Percentiles rank a stretch among this genome's conserved stretches.
These are phyloP conservation scores for Basidioascus undulatus DNA, from an alignment of 768 basidiomycete species.

Conservation along the genomic window DNA sequence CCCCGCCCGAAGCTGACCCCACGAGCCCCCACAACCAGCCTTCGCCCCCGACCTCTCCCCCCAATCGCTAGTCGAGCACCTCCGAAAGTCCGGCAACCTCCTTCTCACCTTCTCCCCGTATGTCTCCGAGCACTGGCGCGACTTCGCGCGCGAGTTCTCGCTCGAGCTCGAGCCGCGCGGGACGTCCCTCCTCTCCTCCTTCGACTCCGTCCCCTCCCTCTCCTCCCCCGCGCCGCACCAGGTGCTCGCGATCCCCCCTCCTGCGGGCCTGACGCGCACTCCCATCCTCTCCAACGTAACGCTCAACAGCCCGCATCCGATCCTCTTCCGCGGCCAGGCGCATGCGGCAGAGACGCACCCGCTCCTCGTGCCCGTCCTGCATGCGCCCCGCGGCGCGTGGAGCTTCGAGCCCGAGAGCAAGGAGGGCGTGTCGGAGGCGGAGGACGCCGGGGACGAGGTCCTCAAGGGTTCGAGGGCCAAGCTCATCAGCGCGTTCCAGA, in stretches of 20 bases:
- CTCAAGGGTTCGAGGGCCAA: slow-evolving; percentile 33
- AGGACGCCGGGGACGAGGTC: slow-evolving; percentile 34
- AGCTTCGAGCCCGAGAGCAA: slow-evolving; percentile 33
- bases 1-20: neutral
- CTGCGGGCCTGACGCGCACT: no score
- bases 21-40: slow-evolving; percentile 20
- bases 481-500: slow-evolving; percentile 75
- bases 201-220: slow-evolving; percentile 44
- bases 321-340: slow-evolving; percentile 63
- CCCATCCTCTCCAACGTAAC: slow-evolving; percentile 23
- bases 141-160: slow-evolving; percentile 76
- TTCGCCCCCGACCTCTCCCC: slow-evolving; percentile 54
- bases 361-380: slow-evolving; percentile 53
- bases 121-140: slow-evolving; percentile 34
- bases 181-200: slow-evolving; percentile 63
- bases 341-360: no score
- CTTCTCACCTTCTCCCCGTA: slow-evolving; percentile 49
- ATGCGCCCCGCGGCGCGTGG: slow-evolving; percentile 30
- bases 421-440: slow-evolving; percentile 33
- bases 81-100: slow-evolving; percentile 47
- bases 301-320: slow-evolving; percentile 27
- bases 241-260: slow-evolving; percentile 23
- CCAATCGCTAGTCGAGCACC: slow-evolving; percentile 47
- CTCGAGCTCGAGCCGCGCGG: slow-evolving; percentile 67
- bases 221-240: slow-evolving; percentile 41